These are phyloP conservation scores for Dendrothele bispora DNA, from an alignment of 768 basidiomycete species.

Conservation along the genomic window DNA sequence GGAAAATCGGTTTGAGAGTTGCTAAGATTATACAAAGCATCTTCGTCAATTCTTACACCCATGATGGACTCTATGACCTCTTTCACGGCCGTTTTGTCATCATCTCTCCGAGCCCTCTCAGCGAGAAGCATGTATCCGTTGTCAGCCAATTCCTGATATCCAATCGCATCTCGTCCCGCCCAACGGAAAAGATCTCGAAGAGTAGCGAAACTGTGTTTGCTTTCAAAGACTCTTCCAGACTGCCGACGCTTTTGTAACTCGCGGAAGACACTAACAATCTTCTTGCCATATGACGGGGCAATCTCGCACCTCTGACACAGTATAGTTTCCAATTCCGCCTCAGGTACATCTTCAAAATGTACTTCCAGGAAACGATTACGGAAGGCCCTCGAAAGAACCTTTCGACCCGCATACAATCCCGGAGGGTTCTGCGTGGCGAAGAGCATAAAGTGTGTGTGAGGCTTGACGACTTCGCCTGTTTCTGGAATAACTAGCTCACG, in stretches of 20 bases:
- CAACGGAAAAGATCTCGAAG: constrained; percentile 96
- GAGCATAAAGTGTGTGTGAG: constrained; percentile 95
- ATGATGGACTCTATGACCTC: constrained; percentile 89
- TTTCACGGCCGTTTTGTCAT: constrained; percentile 89
- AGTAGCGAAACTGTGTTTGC: constrained; percentile 95
- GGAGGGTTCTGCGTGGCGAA: constrained; percentile 99
- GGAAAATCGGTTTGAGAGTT: constrained; percentile 38
- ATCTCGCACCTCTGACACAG: constrained; percentile 91
- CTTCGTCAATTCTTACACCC: constrained; percentile 81
- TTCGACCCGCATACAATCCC: constrained; percentile 92
- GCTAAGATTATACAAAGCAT: constrained; percentile 61
- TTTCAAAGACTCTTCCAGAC: constrained; percentile 91
- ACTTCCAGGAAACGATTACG: constrained; percentile 97
- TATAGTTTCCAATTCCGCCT: constrained; percentile 89
- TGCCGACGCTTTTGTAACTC: constrained; percentile 93
- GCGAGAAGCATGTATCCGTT: constrained; percentile 98
- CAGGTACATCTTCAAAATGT: constrained; percentile 96
- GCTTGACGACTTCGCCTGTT: constrained; percentile 90
- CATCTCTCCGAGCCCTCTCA: constrained; percentile 79
- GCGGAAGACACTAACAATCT: constrained; percentile 88
- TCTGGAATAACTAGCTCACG: constrained; percentile 94
- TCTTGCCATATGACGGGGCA: constrained; percentile 89
- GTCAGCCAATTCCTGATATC: constrained; percentile 90
- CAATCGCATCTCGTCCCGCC: constrained; percentile 87
- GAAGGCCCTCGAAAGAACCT: constrained; percentile 93